Base-by-base conservation (phyloP, 768 basidiomycete species). In the Macrolepiota dolichaula region DNA sequence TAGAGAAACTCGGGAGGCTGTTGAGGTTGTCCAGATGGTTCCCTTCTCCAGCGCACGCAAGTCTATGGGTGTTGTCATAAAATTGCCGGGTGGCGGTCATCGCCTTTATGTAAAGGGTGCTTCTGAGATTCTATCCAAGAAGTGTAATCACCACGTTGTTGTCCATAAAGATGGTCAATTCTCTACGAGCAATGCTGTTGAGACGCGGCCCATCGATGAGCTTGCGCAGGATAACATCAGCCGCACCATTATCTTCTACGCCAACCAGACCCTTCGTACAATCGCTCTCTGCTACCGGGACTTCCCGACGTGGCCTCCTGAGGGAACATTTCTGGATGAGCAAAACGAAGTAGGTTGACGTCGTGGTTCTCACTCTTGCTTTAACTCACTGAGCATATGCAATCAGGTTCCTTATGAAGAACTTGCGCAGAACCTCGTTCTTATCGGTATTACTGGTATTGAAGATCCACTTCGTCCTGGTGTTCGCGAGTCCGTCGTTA, bases 161-260 rank as follows among this genome's bases (percentile, higher is more conserved):
- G 89, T 95, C 46, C 68, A 71, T 61, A 72, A 70, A 61, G 72
- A 77, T 11, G 70, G 70, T 0, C 55, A 67, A 0, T 67, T 70
- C 15, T 55, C 52, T 3, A 52, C 42, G 6, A 65, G 70, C 1
- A 63, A 66, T 25, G 71, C 69, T 0, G 72, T 96, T 47, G 81
- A 87, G 69, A 86, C 84, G 1, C 74, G 70, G 61, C 72, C 72
- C 1, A 93, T 97, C 60, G 86, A 86, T 66, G 77, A 83, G 10
- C 75, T 87, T 17, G 85, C 88, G 13, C 78, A 80, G 62, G 88
- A 90, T 68, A 98, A 98, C 70, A 93, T 98, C 71, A 83, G 81
- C 27, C 84, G 92, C 50, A 98, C 96, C 13, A 98, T 96, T 74
- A 96, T 96, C 65, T 96, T 97, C 75, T 98, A 99, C 72, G 96